Evolutionary conservation across 164 flowering plant species (phyloP), one percentile per base, ranked within the genome.

Genomic region (Umbilicus rupestris): DNA sequence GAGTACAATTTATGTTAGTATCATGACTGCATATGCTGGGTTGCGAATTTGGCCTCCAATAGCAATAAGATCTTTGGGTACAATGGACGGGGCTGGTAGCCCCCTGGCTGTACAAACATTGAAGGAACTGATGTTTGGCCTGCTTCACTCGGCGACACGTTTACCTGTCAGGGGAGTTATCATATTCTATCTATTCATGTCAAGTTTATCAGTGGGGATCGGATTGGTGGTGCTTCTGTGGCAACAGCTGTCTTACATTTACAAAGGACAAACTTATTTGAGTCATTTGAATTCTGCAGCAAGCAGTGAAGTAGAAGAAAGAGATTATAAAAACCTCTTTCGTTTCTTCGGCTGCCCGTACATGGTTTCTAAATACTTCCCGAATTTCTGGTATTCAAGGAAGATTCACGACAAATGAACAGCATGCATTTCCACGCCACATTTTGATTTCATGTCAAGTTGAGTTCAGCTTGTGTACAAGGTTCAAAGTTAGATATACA

Each of bases 231-330:
- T 88, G 60, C 95, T 94, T n/a, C 72, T 94, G 70, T 88, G 92
- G 89, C 97, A 94, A 73, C 99, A 94, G 68, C 90, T 94, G 50
- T 73, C 69, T 39, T 91, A 69, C 62, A 87, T 94, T 44, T 94
- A 87, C 59, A 77, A 80, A 69, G 99, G 99, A n/a, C 79, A 82
- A 69, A 87, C 97, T 11, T 94, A 86, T 60, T 75, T 91, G 41
- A 76, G 83, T 71, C 78, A 83, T 63, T 47, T 91, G 66, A 81
- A 77, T 69, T 82, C 92, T 12, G 68, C 20, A 46, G 79, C 64
- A 46, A 70, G 69, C 39, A 72, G 64, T 68, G 87, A 26, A 0
- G 73, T n/a, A n/a, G 82, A 71, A 29, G 78, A 74, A 45, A 83
- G 73, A 69, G 90, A 85, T 47, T 86, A 87, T 70, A 83, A 73